Conservation (phyloP, 2,329 filamentous ascomycete species). For the Colletotrichum costaricense region DNA sequence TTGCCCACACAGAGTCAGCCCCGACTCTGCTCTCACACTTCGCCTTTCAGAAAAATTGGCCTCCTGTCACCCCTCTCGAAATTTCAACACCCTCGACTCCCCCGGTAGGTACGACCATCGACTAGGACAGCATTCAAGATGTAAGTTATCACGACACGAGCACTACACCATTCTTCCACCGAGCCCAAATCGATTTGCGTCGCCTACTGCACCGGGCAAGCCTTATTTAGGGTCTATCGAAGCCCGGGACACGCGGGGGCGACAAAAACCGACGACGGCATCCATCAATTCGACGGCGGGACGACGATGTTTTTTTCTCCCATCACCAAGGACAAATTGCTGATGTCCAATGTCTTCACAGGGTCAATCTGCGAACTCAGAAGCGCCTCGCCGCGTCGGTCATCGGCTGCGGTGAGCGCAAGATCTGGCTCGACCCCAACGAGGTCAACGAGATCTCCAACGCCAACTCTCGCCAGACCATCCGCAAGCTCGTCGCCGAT, state of each 20-base stretch:
- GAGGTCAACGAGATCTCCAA: slow-evolving; percentile 99
- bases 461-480: slow-evolving; percentile 99
- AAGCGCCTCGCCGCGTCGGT: slow-evolving; percentile 99
- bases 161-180: slow-evolving; percentile 14
- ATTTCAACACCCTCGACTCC: slow-evolving; percentile 46
- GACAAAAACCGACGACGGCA: slow-evolving; percentile 10
- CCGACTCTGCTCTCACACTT: slow-evolving; percentile 43
- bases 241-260: slow-evolving; percentile 5
- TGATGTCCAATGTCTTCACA: slow-evolving; percentile 53
- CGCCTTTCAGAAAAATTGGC: slow-evolving; percentile 44
- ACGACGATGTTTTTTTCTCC: background rate
- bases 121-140: slow-evolving; percentile 51
- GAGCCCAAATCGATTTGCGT: slow-evolving; percentile 25
- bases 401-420: slow-evolving; percentile 99
- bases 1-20: slow-evolving; percentile 54
- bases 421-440: slow-evolving; percentile 99
- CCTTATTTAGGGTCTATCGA: background rate
- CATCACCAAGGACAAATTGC: slow-evolving; percentile 7
- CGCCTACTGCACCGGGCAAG: slow-evolving; percentile 17
- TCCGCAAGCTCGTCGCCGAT: slow-evolving; percentile 99
- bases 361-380: slow-evolving; percentile 99
- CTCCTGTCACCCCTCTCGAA: slow-evolving; percentile 49
- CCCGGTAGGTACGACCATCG: slow-evolving; percentile 49
- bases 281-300: background rate
- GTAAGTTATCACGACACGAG: slow-evolving; percentile 45